These are phyloP conservation scores for Vickermania ingenoplastis DNA, from an alignment of 208 protist genomes.

Conservation along the genomic window DNA sequence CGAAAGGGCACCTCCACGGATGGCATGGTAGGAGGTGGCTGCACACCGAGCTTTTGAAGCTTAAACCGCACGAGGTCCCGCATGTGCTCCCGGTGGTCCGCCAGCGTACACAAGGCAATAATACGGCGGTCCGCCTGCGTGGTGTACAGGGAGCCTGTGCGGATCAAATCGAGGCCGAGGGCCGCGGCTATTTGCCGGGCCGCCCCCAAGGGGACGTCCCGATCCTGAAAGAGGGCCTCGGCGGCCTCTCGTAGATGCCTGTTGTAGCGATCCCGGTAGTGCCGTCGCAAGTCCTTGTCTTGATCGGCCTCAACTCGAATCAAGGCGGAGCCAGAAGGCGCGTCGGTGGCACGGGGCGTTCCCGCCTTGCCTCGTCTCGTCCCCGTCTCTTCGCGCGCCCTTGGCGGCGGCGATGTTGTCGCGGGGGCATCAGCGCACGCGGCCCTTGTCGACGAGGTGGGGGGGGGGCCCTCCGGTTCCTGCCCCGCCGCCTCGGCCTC, in stretches of 20 bases:
- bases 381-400: background rate
- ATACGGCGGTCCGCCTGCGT: conserved; percentile 64
- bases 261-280: background rate
- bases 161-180: conserved; percentile 75
- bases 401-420: too few relatives aligned
- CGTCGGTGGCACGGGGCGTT: background rate
- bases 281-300: background rate
- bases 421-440: too few relatives aligned
- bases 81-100: conserved; percentile 75
- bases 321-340: background rate
- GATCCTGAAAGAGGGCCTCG: conserved; percentile 37
- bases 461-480: background rate
- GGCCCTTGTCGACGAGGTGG: background rate
- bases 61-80: conserved; percentile 79
- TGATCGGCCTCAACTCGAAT: background rate
- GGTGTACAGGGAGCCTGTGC: conserved; percentile 53
- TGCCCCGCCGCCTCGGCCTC: background rate
- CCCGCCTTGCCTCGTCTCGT: background rate
- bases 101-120: conserved; percentile 65
- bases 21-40: conserved; percentile 49
- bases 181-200: conserved; percentile 67
- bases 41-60: conserved; percentile 75
- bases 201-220: conserved; percentile 59
- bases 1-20: conserved; percentile 80
- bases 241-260: background rate